A percentile compares a stretch with the other conserved stretches of the same genome.
Evolutionary conservation across 1,284 basidiomycete species (phyloP).

Genomic region (Microbotryomycetes sp.): DNA sequence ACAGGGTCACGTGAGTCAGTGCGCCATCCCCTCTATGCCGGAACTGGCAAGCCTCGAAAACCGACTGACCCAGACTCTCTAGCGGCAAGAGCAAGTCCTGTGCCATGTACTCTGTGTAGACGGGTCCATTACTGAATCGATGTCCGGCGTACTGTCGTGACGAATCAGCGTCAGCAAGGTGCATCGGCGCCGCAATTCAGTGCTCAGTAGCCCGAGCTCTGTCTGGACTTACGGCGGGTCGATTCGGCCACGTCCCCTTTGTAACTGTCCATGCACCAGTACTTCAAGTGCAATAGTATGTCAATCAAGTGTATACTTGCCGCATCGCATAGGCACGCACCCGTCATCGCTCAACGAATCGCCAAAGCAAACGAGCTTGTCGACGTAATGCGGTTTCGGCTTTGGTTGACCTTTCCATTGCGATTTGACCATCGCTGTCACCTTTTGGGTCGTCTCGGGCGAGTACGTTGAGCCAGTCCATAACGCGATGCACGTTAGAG

Average conservation of each 20-base stretch:
- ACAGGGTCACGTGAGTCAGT: background rate
- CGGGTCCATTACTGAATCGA: constrained; percentile 14
- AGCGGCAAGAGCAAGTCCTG: constrained; percentile 8
- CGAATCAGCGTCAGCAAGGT: background rate
- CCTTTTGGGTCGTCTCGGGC: background rate
- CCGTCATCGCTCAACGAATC: constrained; percentile 15
- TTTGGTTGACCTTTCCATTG: background rate
- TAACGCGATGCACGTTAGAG: background rate
- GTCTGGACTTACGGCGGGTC: constrained; percentile 1
- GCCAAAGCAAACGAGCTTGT: constrained; percentile 11
- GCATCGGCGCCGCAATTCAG: no score
- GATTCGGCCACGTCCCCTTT: constrained; percentile 12
- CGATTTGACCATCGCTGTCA: background rate
- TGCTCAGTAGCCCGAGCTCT: no score
- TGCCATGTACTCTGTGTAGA: constrained; percentile 11
- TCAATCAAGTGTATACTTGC: no score
- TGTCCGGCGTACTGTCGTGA: constrained; percentile 12
- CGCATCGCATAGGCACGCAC: background rate
- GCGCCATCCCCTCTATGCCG: background rate
- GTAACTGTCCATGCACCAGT: constrained; percentile 17
- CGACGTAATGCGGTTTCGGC: background rate
- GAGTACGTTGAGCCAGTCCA: background rate
- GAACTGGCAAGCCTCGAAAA: background rate
- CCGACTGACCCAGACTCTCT: constrained; percentile 3
- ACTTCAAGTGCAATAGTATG: background rate